Evolutionary conservation across 139 green algal genomes (phyloP), one percentile per base, ranked within the genome.

Genomic region (Pleodorina starrii): DNA sequence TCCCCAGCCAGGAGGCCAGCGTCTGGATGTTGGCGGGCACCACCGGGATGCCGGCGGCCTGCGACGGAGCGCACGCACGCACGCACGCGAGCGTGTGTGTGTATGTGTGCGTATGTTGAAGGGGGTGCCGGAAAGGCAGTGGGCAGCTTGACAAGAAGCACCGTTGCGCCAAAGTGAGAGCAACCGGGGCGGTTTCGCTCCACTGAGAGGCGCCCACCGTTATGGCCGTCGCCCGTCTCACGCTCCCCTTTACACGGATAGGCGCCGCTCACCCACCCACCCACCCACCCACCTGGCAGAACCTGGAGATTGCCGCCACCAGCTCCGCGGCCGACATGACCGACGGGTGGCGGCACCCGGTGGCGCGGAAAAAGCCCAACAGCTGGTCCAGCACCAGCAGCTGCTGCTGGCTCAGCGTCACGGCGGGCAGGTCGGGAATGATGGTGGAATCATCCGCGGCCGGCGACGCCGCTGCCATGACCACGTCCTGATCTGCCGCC

Each of bases 21-120:
- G 82, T 88, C 43, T 88, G 82, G 60, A 88, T 88, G 60, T 88
- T 88, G 66, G 82, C 5, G 44, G 82, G 44, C 46, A 69, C 46
- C 2, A 71, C 32, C 1, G 82, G 82, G 44, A 88, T 79, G 44
- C 63, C 23, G 14, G 44, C 71, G 9, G 46, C 40, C 82, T 88
- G 60, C 81, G 60, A 27, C 5, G 3, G 27, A 25, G 25, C 9
- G 9, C 25, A 66, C 21, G 21, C 5, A 2, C 54, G 54, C 21
- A 25, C 29, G 25, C 21, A 21, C 3, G 29, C 3, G 25, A 25
- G 54, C 29, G 54, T 12, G 54, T 5, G 29, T 66, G 21, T 66
- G 3, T 66, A 32, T 25, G 29, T 9, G 54, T 66, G 54, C 54
- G 54, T 21, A 66, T 66, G 21, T 32, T 66, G 54, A 60, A 17